Percentiles rank a stretch among this genome's conserved stretches.
phyloP scores from a whole-genome alignment of 2,329 filamentous ascomycete genomes.

The Epichloe amarillans region DNA sequence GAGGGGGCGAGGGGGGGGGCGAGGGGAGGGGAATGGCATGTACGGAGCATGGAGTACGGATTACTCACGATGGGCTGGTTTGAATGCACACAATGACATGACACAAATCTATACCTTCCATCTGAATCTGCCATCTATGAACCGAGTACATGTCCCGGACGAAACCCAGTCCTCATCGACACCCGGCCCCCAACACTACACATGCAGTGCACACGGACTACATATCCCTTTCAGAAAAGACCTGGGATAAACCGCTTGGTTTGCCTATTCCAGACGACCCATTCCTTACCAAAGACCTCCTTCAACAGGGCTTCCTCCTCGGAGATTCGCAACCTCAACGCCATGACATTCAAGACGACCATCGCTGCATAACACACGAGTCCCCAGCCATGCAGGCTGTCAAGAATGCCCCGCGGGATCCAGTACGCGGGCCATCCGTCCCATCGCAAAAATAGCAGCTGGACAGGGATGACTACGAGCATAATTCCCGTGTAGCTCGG shows the following conservation, averaged over 20 bases:
- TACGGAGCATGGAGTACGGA: no score
- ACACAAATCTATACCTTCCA: no score
- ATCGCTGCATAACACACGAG: background rate
- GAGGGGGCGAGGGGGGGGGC: no score
- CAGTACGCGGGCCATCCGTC: conserved; percentile 28
- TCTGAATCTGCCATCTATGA: no score
- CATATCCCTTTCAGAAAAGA: background rate
- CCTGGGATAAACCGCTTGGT: conserved; percentile 36
- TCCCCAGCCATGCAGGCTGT: background rate
- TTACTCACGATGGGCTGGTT: no score
- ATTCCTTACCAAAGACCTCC: conserved; percentile 30
- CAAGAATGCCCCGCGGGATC: conserved; percentile 15
- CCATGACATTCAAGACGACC: background rate
- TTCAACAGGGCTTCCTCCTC: conserved; percentile 39
- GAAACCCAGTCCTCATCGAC: no score
- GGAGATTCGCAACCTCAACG: conserved; percentile 20
- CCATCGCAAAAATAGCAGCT: conserved; percentile 20
- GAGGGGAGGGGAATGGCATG: background rate
- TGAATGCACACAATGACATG: no score
- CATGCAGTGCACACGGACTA: no score
- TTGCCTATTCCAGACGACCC: conserved; percentile 32
- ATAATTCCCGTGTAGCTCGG: conserved; percentile 35
- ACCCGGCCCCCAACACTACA: background rate
- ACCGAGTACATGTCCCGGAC: no score
- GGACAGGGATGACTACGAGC: conserved; percentile 19